Base-by-base conservation (phyloP, 805 yeast genomes). In the Starmera quercuum region DNA sequence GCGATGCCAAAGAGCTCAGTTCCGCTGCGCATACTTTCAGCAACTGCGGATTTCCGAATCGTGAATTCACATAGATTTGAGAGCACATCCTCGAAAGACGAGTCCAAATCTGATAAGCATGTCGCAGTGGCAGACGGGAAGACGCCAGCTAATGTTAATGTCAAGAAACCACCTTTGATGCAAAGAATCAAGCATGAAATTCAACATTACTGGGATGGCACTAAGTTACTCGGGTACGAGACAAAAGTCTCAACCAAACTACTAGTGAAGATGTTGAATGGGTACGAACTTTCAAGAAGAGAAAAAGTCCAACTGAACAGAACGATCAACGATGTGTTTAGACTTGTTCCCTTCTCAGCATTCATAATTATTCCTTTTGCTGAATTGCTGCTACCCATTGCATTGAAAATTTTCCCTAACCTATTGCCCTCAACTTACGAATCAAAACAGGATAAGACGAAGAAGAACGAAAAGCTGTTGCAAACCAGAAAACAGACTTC, bases 171-270 rank as follows among this genome's bases (percentile, higher is more conserved):
- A 26, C 61, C 86, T 1, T 29, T 84, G n/a, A 80, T 88, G 95
- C 80, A 78, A 29, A 80, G 77, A 54, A 78, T 90, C 37, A 90
- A 87, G 55, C 90, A 84, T 51, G 97, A 83, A 58, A 85, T 82
- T 5, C 73, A 75, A 32, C 98, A 90, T 59, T 88, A 87, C 58
- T 85, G 96, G 95, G 83, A 78, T 51, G 98, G 98, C 34, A 88
- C 98, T 15, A 90, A 88, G 61, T 72, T 92, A 36, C 65, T 90
- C 30, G 97, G 97, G 3, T 75, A 84, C 49, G 98, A 92, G 61
- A 71, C 87, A 33, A 82, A 76, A 55, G 81, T 92, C 28, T 83
- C 95, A 2, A 74, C 84, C 27, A 83, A 85, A 58, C 72, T 90
- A 31, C 65, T 87, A 31, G 59, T 83, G 51, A 92, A 86, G 54